Base-by-base conservation (phyloP, 1,284 basidiomycete species). In the Boletellus deceptivus region DNA sequence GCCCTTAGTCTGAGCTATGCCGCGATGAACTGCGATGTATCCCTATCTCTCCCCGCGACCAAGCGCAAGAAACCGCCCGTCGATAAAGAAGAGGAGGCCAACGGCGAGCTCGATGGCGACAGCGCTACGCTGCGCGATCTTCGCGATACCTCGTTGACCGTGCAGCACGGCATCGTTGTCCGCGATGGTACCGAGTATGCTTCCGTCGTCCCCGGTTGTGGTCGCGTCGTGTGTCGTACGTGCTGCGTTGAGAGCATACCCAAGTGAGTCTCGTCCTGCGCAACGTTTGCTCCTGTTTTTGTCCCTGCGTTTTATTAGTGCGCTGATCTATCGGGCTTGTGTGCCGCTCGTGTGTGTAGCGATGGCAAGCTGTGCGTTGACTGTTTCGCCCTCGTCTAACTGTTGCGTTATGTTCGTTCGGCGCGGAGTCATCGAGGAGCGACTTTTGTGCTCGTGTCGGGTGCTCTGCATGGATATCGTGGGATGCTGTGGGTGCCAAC, bases 291-390 rank as follows among this genome's bases (percentile, higher is more conserved):
- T 38, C 17, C 16, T 11, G 9, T 27, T 9, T 33, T 25, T 16
- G n/a, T 22, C 22, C 22, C 20, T 27, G 34, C 48, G 7, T 20
- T 25, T 25, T 25, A 25, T 34, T 35, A 20, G 35, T 33, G 31
- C 16, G 47, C 52, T 54, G 52, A 62, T 47, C 37, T 10, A 6
- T 18, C 20, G 2, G 25, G 35, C 20, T 18, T 17, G 4, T 7
- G 7, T 25, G 24, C 4, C 24, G 24, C 24, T 39, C 11, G 20
- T 22, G 52, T 20, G 13, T 24, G 42, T 42, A 65, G 63, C 34
- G 65, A 69, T 38, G 63, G 67, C 31, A 67, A 68, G 43, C 17
- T 69, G 47, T 65, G 63, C 33, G 39, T 68, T 34, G 63, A 65
- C 41, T 65, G 63, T 44, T 67, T 68, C 39, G 58, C 60, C 20